A percentile compares a stretch with the other conserved stretches of the same genome.
phyloP scores from a whole-genome alignment of 1,139 yeast genomes.

The Wickerhamomyces sp. region DNA sequence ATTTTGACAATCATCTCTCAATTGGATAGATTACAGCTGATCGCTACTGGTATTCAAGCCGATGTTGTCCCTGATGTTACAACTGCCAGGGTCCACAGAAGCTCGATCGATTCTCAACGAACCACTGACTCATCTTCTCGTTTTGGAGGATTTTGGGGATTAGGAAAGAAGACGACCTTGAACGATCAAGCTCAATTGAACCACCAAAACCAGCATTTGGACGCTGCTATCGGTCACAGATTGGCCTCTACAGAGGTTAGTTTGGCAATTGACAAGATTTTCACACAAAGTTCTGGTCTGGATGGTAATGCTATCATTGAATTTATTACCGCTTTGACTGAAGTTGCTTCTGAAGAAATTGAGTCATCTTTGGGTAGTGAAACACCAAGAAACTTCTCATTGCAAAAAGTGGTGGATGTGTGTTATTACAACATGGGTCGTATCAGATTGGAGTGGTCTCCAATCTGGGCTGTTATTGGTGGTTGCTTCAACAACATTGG shows the following conservation, averaged over 20 bases:
- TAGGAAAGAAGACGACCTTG: constrained; percentile 40
- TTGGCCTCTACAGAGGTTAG: constrained; percentile 73
- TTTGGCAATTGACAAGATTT: constrained; percentile 81
- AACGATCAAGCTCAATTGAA: constrained; percentile 44
- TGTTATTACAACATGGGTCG: constrained; percentile 97
- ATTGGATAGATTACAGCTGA: constrained; percentile 81
- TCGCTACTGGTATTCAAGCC: constrained; percentile 86
- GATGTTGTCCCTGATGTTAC: constrained; percentile 82
- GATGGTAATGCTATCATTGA: constrained; percentile 81
- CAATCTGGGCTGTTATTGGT: constrained; percentile 91
- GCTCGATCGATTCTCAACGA: constrained; percentile 49
- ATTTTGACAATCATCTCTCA: constrained; percentile 81
- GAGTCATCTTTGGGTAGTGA: constrained; percentile 78
- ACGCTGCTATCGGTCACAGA: constrained; percentile 52
- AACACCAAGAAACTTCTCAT: constrained; percentile 85
- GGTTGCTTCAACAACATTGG: constrained; percentile 84
- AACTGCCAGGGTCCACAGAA: constrained; percentile 55
- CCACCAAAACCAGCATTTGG: constrained; percentile 44
- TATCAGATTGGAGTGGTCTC: constrained; percentile 95
- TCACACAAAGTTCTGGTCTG: constrained; percentile 74
- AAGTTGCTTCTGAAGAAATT: constrained; percentile 86
- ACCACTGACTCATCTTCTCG: constrained; percentile 27
- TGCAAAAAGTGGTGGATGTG: constrained; percentile 94
- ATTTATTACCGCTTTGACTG: constrained; percentile 82
- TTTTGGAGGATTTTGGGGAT: constrained; percentile 29